Evolutionary conservation across 2,329 filamentous ascomycete species (phyloP).

Genomic region (Teratosphaeriaceae sp.): DNA sequence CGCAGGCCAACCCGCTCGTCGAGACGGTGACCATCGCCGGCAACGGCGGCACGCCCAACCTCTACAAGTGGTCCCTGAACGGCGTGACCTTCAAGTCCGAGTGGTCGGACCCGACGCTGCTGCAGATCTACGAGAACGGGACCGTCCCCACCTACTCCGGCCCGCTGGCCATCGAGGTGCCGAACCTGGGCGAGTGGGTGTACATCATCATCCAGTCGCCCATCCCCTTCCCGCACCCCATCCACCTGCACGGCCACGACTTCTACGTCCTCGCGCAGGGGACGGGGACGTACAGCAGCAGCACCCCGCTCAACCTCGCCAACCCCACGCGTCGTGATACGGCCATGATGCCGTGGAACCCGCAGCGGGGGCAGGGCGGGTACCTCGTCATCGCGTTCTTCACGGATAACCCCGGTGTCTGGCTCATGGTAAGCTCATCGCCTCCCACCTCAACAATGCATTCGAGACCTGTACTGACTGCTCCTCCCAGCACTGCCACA

Average conservation of each 20-base stretch:
- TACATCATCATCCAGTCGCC: conserved; percentile 39
- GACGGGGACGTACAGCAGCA: conserved; percentile 18
- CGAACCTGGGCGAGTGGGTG: conserved; percentile 32
- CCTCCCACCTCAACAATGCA: too few species aligned
- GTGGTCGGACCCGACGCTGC: conserved; percentile 36
- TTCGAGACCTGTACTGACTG: too few species aligned
- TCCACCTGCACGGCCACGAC: conserved; percentile 35
- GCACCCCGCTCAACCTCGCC: conserved; percentile 27
- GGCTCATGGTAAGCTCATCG: conserved; percentile 39
- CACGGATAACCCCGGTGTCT: conserved; percentile 46
- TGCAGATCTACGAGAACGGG: conserved; percentile 27
- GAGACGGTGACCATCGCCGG: conserved; percentile 28
- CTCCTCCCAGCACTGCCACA: conserved; percentile 40
- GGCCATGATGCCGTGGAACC: conserved; percentile 35
- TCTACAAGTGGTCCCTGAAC: conserved; percentile 38
- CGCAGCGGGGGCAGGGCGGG: conserved; percentile 24
- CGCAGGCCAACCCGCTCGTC: conserved; percentile 19
- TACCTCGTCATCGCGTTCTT: conserved; percentile 45
- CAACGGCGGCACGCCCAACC: conserved; percentile 29
- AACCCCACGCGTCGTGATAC: conserved; percentile 46
- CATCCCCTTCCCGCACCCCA: conserved; percentile 33
- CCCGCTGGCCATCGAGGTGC: conserved; percentile 31
- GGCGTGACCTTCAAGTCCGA: conserved; percentile 33
- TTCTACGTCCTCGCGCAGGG: conserved; percentile 29
- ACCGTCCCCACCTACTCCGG: conserved; percentile 30